Conservation (phyloP, 805 yeast species). For the Teunomyces funiuensis region DNA sequence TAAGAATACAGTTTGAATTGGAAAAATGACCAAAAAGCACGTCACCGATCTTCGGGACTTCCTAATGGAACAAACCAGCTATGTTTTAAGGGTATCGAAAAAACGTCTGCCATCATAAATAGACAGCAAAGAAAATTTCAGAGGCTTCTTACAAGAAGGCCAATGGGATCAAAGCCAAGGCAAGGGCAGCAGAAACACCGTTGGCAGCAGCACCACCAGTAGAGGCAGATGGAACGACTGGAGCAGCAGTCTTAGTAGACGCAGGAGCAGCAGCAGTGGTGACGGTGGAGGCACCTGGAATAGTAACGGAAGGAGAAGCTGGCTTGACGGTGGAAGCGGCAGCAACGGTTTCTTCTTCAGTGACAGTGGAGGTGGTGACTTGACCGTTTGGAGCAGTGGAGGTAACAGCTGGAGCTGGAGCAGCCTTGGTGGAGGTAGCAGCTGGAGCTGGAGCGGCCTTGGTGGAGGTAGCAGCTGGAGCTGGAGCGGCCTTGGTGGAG, state of each 20-base stretch:
- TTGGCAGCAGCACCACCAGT: conserved; percentile 2
- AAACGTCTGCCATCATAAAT: too few species aligned
- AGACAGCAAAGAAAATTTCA: too few species aligned
- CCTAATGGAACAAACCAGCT: background rate
- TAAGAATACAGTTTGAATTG: background rate
- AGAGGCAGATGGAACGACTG: background rate
- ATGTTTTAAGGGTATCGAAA: background rate
- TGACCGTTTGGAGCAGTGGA: conserved; percentile 9
- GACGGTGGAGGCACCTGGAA: conserved; percentile 3
- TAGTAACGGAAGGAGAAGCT: conserved; percentile 14
- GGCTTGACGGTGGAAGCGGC: conserved; percentile 8
- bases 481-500: conserved; percentile 16
- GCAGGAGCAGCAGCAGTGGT: conserved; percentile 4
- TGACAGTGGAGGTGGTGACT: conserved; percentile 11
- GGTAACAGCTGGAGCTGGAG: conserved; percentile 11
- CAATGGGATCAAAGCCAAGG: conserved; percentile 30
- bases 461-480: conserved; percentile 18
- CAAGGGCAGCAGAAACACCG: conserved; percentile 22
- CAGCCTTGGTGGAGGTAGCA: conserved; percentile 8
- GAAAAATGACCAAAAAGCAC: background rate
- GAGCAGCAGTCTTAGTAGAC: conserved; percentile 1
- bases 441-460: conserved; percentile 11
- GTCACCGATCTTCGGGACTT: background rate
- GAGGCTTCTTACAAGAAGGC: conserved; percentile 15
- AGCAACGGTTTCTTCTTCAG: conserved; percentile 7